Evolutionary conservation across 2,329 filamentous ascomycete species (phyloP), one percentile per base, ranked within the genome.

Genomic region (Colletotrichum sp.): DNA sequence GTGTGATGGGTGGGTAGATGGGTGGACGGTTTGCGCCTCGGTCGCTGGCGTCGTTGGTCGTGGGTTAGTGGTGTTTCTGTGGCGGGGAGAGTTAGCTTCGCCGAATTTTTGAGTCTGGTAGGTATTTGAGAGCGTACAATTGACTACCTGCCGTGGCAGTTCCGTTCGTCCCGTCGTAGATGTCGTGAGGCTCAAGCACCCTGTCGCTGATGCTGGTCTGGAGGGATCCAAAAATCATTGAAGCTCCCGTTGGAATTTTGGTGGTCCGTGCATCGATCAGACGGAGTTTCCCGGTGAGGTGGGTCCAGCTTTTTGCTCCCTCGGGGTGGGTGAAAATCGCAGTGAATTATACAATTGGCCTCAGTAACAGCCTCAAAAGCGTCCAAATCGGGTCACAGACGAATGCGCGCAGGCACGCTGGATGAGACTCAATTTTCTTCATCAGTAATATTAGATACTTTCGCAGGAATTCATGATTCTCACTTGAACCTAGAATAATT

Each of bases 201-300:
- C 36, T 60, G 62, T 28, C 34, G 22, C 60, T 18, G 24, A 32
- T 55, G 13, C 28, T 18, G 24, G 65, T 8, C n/a, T 64, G 24
- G 22, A 52, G 15, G 26, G 24, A 65, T 65, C 74, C 74, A 52
- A 76, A 76, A 76, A 59, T 65, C 71, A 68, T 22, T 24, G 48
- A 62, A 67, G 48, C 71, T 62, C 8, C 34, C 18, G 16, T 64
- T 55, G 57, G 59, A 30, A 28, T 64, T 52, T 52, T 0, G 44
- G 12, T 73, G 74, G 71, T 16, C 74, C 64, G 70, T 74, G 74
- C 70, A 3, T 6, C 2, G 1, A 1, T 34, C 13, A 5, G 18
- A 32, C 70, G 74, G 74, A 74, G 65, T 18, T 59, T 69, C 28
- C 70, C 74, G 59, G n/a, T 4, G 3, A 15, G 6, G 28, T n/a